Evolutionary conservation across 495 filamentous ascomycete genomes (phyloP).

Genomic region (Hyaloscypha variabilis): DNA sequence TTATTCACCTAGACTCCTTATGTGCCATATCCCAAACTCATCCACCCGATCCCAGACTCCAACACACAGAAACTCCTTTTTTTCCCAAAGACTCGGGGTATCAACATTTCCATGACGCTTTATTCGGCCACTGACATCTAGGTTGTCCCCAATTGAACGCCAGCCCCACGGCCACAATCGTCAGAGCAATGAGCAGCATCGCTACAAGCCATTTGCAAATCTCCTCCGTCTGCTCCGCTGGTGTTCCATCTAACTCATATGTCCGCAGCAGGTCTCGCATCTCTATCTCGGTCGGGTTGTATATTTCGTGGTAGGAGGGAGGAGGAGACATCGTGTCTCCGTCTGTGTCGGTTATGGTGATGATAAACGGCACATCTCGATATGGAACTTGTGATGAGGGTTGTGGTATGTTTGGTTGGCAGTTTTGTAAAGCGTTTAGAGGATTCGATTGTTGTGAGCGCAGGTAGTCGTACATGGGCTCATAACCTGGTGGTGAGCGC

Average conservation of each 20-base stretch:
- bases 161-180: constrained; percentile 24
- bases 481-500: constrained; percentile 21
- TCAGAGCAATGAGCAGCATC: constrained; percentile 28
- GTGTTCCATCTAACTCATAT: constrained; percentile 15
- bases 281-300: constrained; percentile 10
- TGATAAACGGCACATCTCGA: constrained; percentile 26
- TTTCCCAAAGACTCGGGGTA: not conserved
- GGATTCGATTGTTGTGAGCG: constrained; percentile 15
- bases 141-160: constrained; percentile 32
- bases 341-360: constrained; percentile 11
- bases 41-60: not conserved
- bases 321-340: constrained; percentile 8
- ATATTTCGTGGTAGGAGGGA: constrained; percentile 28
- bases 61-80: not conserved
- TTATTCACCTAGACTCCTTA: not conserved
- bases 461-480: constrained; percentile 33
- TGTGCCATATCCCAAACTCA: not conserved
- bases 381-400: constrained; percentile 16
- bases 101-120: constrained; percentile 16
- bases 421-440: not conserved
- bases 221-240: constrained; percentile 27
- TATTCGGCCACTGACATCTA: constrained; percentile 26
- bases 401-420: not conserved
- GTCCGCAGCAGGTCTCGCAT: constrained; percentile 16
- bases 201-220: constrained; percentile 30